These are phyloP conservation scores for Cyberlindnera euphorbiiphila DNA, from an alignment of 805 yeast species.

Conservation along the genomic window DNA sequence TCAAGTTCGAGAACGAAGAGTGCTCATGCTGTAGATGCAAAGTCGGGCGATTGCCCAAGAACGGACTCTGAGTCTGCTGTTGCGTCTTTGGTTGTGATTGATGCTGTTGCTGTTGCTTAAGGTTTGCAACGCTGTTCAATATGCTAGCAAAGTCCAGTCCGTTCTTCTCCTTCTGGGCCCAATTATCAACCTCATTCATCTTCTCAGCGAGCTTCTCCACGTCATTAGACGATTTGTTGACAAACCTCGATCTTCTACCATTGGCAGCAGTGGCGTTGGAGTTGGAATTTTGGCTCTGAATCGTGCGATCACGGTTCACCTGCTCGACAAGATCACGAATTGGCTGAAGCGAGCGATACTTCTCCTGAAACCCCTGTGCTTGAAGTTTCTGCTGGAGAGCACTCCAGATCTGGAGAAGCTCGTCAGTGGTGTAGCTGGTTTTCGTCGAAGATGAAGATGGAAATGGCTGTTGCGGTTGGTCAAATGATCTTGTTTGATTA, in stretches of 20 bases:
- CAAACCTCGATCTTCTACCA: background rate
- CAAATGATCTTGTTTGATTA: background rate
- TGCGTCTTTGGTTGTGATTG: conserved; percentile 9
- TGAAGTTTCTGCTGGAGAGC: conserved; percentile 32
- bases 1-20: conserved; percentile 11
- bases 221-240: conserved; percentile 3
- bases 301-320: conserved; percentile 20
- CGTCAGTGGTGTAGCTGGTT: conserved; percentile 41
- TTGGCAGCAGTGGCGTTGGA: conserved; percentile 2
- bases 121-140: conserved; percentile 18
- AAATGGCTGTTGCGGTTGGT: conserved; percentile 31
- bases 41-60: conserved; percentile 2
- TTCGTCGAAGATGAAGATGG: conserved; percentile 24
- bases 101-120: conserved; percentile 14
- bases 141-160: conserved; percentile 26
- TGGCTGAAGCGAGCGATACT: conserved; percentile 32
- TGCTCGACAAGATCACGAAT: conserved; percentile 21
- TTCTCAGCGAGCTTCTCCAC: conserved; percentile 17
- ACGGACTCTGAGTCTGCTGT: conserved; percentile 9
- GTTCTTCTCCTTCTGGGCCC: conserved; percentile 23
- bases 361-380: conserved; percentile 27
- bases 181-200: conserved; percentile 19
- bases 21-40: conserved; percentile 7
- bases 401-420: conserved; percentile 51
- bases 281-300: conserved; percentile 13